Conservation (phyloP, 1,284 basidiomycete species). For the Omphalotus olearius region DNA sequence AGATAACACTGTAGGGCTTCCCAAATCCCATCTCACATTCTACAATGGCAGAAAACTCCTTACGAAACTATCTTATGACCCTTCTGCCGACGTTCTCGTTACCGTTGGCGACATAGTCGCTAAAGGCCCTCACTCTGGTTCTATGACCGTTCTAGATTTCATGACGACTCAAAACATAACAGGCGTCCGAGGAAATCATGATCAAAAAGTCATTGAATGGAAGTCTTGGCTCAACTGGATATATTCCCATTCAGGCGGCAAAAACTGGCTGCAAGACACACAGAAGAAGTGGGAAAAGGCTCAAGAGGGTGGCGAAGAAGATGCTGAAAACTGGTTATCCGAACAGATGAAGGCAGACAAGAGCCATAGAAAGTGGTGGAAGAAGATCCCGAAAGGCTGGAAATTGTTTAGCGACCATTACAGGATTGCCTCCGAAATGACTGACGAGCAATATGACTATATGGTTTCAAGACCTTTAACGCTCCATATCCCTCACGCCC, state of each 20-base stretch:
- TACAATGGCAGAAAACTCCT: conserved; percentile 43
- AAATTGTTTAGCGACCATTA: conserved; percentile 75
- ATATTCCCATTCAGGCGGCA: conserved; percentile 37
- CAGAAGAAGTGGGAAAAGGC: conserved; percentile 39
- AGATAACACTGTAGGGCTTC: not conserved
- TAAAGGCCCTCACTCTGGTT: conserved; percentile 58
- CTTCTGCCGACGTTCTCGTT: conserved; percentile 62
- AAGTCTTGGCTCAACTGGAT: conserved; percentile 77
- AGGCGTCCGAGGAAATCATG: conserved; percentile 89
- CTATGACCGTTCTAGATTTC: conserved; percentile 61
- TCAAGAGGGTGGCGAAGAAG: conserved; percentile 26
- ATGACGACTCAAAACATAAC: conserved; percentile 56
- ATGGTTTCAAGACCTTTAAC: conserved; percentile 67
- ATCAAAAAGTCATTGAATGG: conserved; percentile 87
- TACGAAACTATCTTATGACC: conserved; percentile 51
- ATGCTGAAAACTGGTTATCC: conserved; percentile 41
- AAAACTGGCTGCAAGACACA: conserved; percentile 44
- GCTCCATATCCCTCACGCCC: conserved; percentile 73
- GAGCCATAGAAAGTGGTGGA: conserved; percentile 45
- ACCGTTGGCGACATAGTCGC: conserved; percentile 80
- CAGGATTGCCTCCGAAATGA: conserved; percentile 62
- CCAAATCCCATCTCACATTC: not conserved
- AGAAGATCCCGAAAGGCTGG: conserved; percentile 61
- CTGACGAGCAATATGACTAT: conserved; percentile 59
- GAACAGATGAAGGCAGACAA: conserved; percentile 30